phyloP scores from a whole-genome alignment of 768 basidiomycete species.

The Coprinopsis strossmayeri region DNA sequence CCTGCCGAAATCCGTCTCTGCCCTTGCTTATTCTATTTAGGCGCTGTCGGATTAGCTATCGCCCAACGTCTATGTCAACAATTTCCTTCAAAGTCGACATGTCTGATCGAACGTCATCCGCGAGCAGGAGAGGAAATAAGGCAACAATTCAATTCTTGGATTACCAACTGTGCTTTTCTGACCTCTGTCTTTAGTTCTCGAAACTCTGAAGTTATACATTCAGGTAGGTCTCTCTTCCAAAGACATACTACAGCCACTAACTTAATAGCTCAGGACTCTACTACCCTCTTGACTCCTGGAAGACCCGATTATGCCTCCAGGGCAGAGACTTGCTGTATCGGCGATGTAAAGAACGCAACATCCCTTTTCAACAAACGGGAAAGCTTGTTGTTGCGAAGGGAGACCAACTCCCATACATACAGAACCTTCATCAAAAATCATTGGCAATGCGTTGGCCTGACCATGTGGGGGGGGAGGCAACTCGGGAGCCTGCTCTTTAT shows the following conservation, averaged over 20 bases:
- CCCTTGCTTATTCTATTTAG: constrained; percentile 26
- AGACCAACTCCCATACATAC: constrained; percentile 65
- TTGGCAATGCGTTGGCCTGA: constrained; percentile 45
- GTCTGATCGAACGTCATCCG: constrained; percentile 72
- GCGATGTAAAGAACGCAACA: constrained; percentile 52
- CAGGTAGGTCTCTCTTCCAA: too few species aligned
- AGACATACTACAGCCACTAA: too few species aligned
- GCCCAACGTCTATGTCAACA: constrained; percentile 64
- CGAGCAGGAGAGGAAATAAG: constrained; percentile 84
- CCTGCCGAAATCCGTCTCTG: background rate
- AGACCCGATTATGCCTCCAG: constrained; percentile 79
- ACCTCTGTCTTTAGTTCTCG: constrained; percentile 52
- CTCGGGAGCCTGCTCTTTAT: constrained; percentile 39
- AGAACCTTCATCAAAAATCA: constrained; percentile 60
- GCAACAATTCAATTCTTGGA: too few species aligned
- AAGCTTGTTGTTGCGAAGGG: constrained; percentile 84
- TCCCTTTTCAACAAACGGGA: constrained; percentile 70
- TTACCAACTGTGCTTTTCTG: background rate
- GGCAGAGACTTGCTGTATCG: constrained; percentile 83
- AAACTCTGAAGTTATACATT: constrained; percentile 94
- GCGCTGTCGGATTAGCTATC: constrained; percentile 82
- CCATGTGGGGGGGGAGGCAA: constrained; percentile 20
- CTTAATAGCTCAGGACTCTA: constrained; percentile 71
- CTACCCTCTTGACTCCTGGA: constrained; percentile 78
- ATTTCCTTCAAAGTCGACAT: constrained; percentile 66